These are phyloP conservation scores for Russula sp. DNA, from an alignment of 768 basidiomycete species.

Conservation along the genomic window DNA sequence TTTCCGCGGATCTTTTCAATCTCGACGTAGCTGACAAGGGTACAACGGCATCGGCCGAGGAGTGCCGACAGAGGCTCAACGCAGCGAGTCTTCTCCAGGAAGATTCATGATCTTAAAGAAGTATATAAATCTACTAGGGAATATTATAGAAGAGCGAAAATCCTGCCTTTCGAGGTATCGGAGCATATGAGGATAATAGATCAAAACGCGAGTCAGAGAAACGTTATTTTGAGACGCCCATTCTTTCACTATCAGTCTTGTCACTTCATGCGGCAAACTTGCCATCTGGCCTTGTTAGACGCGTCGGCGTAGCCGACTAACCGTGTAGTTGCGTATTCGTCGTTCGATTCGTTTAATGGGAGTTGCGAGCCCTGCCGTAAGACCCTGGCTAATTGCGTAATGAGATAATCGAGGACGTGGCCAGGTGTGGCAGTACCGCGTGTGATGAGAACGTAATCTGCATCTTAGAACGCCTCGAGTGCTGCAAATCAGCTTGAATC, in stretches of 20 bases:
- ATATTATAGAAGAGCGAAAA: background rate
- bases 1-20: constrained; percentile 83
- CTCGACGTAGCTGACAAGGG: constrained; percentile 72
- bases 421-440: no score
- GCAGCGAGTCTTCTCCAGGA: constrained; percentile 67
- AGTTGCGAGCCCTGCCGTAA: constrained; percentile 71
- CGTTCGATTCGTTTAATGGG: constrained; percentile 28
- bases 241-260: background rate
- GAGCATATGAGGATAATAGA: constrained; percentile 81
- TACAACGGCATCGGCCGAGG: constrained; percentile 67
- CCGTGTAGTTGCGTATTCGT: constrained; percentile 14
- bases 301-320: no score
- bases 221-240: constrained; percentile 67
- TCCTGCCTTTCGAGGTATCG: constrained; percentile 55
- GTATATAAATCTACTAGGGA: background rate
- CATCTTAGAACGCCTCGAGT: no score
- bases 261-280: constrained; percentile 11
- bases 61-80: constrained; percentile 66
- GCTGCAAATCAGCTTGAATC: no score
- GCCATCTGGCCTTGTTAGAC: constrained; percentile 25
- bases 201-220: constrained; percentile 95
- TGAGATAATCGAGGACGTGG: constrained; percentile 67
- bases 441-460: no score
- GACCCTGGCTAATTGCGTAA: constrained; percentile 64
- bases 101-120: constrained; percentile 52